Conservation (phyloP, 805 yeast genomes). For the Kregervanrija fluxuum region DNA sequence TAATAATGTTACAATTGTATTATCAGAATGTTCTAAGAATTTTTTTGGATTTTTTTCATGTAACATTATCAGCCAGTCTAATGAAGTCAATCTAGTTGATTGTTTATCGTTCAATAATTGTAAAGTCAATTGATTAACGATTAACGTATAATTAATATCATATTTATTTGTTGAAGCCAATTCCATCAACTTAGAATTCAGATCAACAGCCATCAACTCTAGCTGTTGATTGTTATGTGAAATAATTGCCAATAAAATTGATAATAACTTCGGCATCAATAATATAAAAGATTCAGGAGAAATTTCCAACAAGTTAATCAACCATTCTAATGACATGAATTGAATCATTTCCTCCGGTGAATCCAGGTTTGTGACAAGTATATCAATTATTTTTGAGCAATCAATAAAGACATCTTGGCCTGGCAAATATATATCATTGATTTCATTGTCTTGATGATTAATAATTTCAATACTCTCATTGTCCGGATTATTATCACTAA, state of each 20-base stretch:
- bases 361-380: conserved; percentile 73
- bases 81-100: conserved; percentile 70
- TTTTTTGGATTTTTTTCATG: conserved; percentile 62
- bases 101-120: conserved; percentile 75
- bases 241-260: conserved; percentile 58
- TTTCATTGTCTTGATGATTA: conserved; percentile 7
- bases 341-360: conserved; percentile 72
- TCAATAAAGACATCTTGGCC: conserved; percentile 82
- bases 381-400: conserved; percentile 71
- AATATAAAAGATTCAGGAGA: conserved; percentile 72
- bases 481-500: background rate
- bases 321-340: conserved; percentile 75
- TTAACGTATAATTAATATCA: conserved; percentile 43
- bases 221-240: conserved; percentile 46
- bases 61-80: conserved; percentile 85
- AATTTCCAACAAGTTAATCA: conserved; percentile 61
- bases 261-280: conserved; percentile 66
- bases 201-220: conserved; percentile 44
- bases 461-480: background rate
- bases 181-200: conserved; percentile 51
- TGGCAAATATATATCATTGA: conserved; percentile 54
- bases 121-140: conserved; percentile 62
- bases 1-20: conserved; percentile 68
- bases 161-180: conserved; percentile 32
- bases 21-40: conserved; percentile 47